phyloP scores from a whole-genome alignment of 768 basidiomycete species.

The Xanthoconium stramineum region DNA sequence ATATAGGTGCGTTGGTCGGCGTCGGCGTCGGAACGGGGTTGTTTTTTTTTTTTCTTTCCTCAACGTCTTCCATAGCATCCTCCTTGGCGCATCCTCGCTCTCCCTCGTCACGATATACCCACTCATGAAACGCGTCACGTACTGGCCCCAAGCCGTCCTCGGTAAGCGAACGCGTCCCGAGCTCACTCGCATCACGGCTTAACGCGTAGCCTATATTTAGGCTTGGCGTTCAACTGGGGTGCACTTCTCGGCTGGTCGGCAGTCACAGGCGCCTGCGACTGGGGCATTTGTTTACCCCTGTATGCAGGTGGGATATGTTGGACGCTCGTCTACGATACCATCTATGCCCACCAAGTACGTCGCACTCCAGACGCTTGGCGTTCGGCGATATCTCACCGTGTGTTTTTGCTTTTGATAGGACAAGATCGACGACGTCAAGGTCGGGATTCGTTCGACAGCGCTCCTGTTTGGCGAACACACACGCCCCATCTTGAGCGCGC shows the following conservation, averaged over 20 bases:
- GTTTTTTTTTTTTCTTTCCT: background rate
- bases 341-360: slow-evolving; percentile 92
- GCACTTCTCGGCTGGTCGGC: slow-evolving; percentile 96
- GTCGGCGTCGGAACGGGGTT: background rate
- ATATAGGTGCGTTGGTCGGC: slow-evolving; percentile 64
- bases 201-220: slow-evolving; percentile 36
- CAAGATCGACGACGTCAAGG: slow-evolving; percentile 84
- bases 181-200: background rate
- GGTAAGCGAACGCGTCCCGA: slow-evolving; percentile 45
- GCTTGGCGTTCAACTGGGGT: slow-evolving; percentile 97
- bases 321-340: slow-evolving; percentile 96
- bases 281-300: slow-evolving; percentile 80
- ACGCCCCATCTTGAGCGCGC: slow-evolving; percentile 66
- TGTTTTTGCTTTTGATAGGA: slow-evolving; percentile 56
- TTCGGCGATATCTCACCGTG: background rate
- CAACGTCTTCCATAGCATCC: slow-evolving; percentile 51
- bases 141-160: slow-evolving; percentile 96
- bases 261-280: slow-evolving; percentile 75
- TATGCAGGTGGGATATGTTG: slow-evolving; percentile 89
- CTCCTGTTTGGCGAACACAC: slow-evolving; percentile 82
- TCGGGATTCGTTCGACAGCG: slow-evolving; percentile 91
- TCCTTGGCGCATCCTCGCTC: slow-evolving; percentile 88
- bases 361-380: no score
- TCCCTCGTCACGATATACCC: slow-evolving; percentile 88
- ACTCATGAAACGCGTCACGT: slow-evolving; percentile 93